Conservation (phyloP, 1,284 basidiomycete genomes). For the Naganishia sp. region DNA sequence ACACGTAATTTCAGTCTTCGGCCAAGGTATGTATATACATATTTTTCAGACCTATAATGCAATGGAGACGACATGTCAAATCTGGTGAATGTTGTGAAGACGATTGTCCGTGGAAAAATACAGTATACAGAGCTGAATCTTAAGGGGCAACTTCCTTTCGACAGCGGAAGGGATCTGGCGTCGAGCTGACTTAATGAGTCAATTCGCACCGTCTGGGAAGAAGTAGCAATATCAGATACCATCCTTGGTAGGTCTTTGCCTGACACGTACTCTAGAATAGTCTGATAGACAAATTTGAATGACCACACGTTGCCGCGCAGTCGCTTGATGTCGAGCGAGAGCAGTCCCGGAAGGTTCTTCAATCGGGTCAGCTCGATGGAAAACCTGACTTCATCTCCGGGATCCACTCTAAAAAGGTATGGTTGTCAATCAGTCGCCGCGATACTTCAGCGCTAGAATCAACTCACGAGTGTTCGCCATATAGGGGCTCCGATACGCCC, state of each 20-base stretch:
- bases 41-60: background rate
- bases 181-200: background rate
- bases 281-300: constrained; percentile 92
- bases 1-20: no score
- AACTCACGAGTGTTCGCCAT: constrained; percentile 63
- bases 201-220: constrained; percentile 18
- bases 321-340: constrained; percentile 83
- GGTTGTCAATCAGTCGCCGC: background rate
- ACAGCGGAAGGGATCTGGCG: background rate
- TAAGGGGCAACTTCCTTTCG: background rate
- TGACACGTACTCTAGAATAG: constrained; percentile 72
- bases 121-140: background rate
- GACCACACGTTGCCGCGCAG: constrained; percentile 88
- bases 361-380: constrained; percentile 85
- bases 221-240: background rate
- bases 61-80: background rate
- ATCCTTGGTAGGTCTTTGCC: no score
- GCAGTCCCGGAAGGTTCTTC: constrained; percentile 81
- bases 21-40: no score
- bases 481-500: constrained; percentile 61
- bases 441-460: background rate
- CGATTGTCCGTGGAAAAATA: constrained; percentile 21
- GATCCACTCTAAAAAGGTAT: constrained; percentile 62
- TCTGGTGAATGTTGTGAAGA: background rate
- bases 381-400: constrained; percentile 90